Evolutionary conservation across 352 stramenopile species (phyloP).

Genomic region (Phytophthora uliginosa): DNA sequence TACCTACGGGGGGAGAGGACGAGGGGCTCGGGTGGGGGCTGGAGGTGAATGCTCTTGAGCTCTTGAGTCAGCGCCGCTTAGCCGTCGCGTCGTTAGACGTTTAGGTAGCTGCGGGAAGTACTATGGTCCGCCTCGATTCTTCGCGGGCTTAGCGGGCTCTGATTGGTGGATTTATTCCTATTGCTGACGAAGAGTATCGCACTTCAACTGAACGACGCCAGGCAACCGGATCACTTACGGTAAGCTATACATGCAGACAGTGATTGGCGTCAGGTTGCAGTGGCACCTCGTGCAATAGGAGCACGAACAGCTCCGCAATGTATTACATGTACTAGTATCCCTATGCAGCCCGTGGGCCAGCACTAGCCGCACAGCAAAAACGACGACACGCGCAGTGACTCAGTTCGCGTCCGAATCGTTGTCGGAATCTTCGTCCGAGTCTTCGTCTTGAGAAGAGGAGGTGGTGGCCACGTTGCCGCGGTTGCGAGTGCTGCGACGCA

Average conservation of each 20-base stretch:
- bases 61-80: neutral
- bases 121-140: neutral
- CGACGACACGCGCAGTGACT: neutral
- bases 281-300: neutral
- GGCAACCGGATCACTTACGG: neutral
- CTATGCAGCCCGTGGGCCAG: neutral
- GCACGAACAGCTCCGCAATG: neutral
- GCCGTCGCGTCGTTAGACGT: neutral
- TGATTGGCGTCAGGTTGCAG: neutral
- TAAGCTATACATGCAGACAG: neutral
- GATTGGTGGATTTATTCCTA: conserved; percentile 1
- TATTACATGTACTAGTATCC: neutral
- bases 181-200: conserved; percentile 1
- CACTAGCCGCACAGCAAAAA: conserved; percentile 8
- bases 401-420: conserved; percentile 13
- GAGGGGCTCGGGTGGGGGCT: conserved; percentile 1
- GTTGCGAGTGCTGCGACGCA: conserved; percentile 39
- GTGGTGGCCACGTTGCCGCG: conserved; percentile 8
- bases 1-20: conserved; percentile 18
- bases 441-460: conserved; percentile 33
- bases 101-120: neutral
- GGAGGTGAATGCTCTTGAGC: neutral
- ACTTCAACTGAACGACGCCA: conserved; percentile 1
- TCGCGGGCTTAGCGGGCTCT: neutral
- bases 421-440: conserved; percentile 19